Conservation (phyloP, 345 rosid genomes). For the Gossypium rotundifolium region DNA sequence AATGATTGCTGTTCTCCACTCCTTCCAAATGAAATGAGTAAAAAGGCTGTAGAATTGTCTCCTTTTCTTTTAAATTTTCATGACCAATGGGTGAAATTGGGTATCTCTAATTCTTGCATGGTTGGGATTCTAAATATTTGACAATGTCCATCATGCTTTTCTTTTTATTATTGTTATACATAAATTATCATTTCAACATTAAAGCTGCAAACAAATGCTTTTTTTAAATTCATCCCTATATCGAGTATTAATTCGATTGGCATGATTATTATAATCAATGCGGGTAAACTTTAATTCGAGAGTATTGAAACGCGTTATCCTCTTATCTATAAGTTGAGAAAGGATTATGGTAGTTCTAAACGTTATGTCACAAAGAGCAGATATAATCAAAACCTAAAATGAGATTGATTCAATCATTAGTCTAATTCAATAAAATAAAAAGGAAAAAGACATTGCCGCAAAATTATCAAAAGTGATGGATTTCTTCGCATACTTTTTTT, state of each 20-base stretch:
- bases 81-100: neutral
- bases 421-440: no score
- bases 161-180: no score
- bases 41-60: neutral
- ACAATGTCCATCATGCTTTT: neutral
- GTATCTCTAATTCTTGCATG: slow-evolving; percentile 6
- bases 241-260: rapidly evolving
- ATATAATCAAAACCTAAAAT: no score
- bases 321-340: rapidly evolving
- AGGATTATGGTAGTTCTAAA: no score
- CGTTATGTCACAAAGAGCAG: no score
- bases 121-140: neutral
- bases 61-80: neutral
- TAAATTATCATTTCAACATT: no score
- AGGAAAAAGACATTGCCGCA: no score
- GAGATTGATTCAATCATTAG: no score
- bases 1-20: slow-evolving; percentile 82
- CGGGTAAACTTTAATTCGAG: rapidly evolving
- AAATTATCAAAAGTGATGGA: no score
- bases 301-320: rapidly evolving
- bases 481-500: no score
- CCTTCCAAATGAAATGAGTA: slow-evolving; percentile 15
- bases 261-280: no score
- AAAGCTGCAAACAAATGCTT: no score
- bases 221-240: rapidly evolving